phyloP scores from a whole-genome alignment of 495 filamentous ascomycete species.

The Pseudoneurospora amorphoporcata region DNA sequence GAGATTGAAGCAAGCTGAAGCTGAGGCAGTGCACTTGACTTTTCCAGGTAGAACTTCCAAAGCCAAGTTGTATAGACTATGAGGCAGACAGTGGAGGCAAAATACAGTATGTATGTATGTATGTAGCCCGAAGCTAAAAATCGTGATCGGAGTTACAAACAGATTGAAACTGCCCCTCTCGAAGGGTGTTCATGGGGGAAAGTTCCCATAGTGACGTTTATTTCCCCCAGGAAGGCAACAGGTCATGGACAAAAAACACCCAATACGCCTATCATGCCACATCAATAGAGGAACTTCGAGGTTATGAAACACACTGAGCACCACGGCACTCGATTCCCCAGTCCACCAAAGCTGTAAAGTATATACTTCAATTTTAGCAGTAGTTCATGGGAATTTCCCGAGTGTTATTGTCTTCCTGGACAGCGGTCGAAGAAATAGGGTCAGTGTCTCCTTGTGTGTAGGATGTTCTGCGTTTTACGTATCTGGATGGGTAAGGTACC shows the following conservation, averaged over 20 bases:
- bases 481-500: background rate
- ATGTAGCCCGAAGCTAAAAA: too few relatives aligned
- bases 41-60: background rate
- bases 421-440: background rate
- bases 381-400: background rate
- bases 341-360: background rate
- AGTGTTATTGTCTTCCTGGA: background rate
- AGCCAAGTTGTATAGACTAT: background rate
- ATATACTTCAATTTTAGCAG: background rate
- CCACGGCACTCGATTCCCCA: background rate
- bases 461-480: too few relatives aligned
- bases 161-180: background rate
- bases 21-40: background rate
- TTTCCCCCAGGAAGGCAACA: background rate
- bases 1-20: background rate
- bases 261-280: background rate
- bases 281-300: background rate
- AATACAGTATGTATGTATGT: too few relatives aligned
- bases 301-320: background rate
- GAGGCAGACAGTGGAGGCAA: too few relatives aligned
- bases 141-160: too few relatives aligned
- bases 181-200: background rate
- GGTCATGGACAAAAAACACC: background rate
- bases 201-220: background rate
- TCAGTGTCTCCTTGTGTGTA: background rate